Conservation (phyloP, 1,284 basidiomycete genomes). For the Chalciporus sp. region DNA sequence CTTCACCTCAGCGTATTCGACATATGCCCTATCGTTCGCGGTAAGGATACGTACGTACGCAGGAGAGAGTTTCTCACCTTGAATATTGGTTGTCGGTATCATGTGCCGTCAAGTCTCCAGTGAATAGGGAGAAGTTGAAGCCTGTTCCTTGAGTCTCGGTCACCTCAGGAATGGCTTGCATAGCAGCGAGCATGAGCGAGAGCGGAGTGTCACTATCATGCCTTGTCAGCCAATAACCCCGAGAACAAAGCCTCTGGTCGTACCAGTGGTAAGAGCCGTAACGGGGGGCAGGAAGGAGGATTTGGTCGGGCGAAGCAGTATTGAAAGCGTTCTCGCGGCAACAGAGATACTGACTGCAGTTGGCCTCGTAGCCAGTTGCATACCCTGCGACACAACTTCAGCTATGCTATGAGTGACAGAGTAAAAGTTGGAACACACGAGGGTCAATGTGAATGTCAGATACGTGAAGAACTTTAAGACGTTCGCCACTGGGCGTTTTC, state of each 20-base stretch:
- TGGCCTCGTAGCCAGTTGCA: slow-evolving; percentile 69
- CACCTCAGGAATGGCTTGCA: slow-evolving; percentile 69
- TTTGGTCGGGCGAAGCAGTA: slow-evolving; percentile 46
- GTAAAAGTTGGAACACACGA: slow-evolving; percentile 32
- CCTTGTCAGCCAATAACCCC: too few relatives aligned
- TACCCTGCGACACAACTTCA: slow-evolving; percentile 34
- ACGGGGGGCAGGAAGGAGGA: slow-evolving; percentile 61
- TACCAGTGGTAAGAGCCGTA: slow-evolving; percentile 60
- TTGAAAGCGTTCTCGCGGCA: slow-evolving; percentile 65
- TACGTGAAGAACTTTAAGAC: slow-evolving; percentile 72
- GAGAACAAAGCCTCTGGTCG: too few relatives aligned
- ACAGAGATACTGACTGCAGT: slow-evolving; percentile 68
- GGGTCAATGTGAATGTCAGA: slow-evolving; percentile 81
- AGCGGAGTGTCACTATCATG: slow-evolving; percentile 55
- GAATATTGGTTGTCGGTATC: slow-evolving; percentile 69
- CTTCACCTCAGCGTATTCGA: slow-evolving; percentile 57
- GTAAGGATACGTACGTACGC: not conserved
- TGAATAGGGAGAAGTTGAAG: slow-evolving; percentile 72
- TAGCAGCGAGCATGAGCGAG: slow-evolving; percentile 58
- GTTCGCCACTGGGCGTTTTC: slow-evolving; percentile 59
- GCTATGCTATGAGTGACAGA: too few relatives aligned
- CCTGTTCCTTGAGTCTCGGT: slow-evolving; percentile 59
- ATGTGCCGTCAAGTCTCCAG: slow-evolving; percentile 77
- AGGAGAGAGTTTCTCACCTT: slow-evolving; percentile 37
- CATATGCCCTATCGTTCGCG: slow-evolving; percentile 39